These are phyloP conservation scores for Pezicula neosporulosa DNA, from an alignment of 2,329 filamentous ascomycete genomes.

Conservation along the genomic window DNA sequence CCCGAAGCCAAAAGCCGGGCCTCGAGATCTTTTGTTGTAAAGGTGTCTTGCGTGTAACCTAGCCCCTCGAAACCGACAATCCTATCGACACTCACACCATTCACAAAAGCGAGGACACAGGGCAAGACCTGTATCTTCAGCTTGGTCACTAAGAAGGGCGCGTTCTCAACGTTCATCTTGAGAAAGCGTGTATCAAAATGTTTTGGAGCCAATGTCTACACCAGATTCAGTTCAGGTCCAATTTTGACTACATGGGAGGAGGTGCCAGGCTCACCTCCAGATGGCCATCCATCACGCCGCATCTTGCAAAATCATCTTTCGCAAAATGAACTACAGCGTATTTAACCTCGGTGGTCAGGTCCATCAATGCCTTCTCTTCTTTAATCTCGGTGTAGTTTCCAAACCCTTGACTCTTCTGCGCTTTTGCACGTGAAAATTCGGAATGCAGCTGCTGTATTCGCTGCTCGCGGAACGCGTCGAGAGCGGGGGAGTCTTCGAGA, in stretches of 20 bases:
- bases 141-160: conserved; percentile 55
- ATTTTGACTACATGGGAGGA: neutral
- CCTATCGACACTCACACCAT: conserved; percentile 50
- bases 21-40: conserved; percentile 52
- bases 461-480: conserved; percentile 53
- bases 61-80: conserved; percentile 58
- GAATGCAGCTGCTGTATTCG: conserved; percentile 54
- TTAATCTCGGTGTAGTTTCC: conserved; percentile 53
- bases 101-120: conserved; percentile 54
- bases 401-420: conserved; percentile 45
- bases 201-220: conserved; percentile 46
- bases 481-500: conserved; percentile 46
- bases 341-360: conserved; percentile 34
- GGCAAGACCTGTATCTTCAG: conserved; percentile 54
- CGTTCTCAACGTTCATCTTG: conserved; percentile 56
- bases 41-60: conserved; percentile 46
- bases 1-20: conserved; percentile 45
- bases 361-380: conserved; percentile 55
- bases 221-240: neutral
- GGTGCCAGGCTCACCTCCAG: conserved; percentile 23
- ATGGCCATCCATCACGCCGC: conserved; percentile 37
- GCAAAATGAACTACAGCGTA: conserved; percentile 37
- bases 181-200: conserved; percentile 57
- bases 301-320: conserved; percentile 37
- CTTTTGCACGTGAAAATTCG: conserved; percentile 48